These are phyloP conservation scores for Cladophialophora exuberans DNA, from an alignment of 2,329 filamentous ascomycete genomes.

Conservation along the genomic window DNA sequence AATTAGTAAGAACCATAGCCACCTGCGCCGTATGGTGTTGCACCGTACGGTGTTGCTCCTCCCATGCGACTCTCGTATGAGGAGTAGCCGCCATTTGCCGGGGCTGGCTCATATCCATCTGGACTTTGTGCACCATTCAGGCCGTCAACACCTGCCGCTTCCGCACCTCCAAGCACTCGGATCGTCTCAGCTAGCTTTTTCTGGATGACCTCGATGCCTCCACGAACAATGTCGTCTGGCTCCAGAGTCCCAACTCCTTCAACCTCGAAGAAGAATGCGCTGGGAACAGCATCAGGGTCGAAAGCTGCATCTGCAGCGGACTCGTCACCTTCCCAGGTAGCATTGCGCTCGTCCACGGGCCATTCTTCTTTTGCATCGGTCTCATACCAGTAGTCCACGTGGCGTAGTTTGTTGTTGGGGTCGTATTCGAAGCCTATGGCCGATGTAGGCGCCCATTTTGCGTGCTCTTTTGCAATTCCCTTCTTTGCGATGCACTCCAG, in stretches of 20 bases:
- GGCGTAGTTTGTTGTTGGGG: slow-evolving; percentile 91
- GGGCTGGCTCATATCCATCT: slow-evolving; percentile 50
- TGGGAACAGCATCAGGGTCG: slow-evolving; percentile 84
- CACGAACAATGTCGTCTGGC: slow-evolving; percentile 84
- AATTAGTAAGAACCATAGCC: slow-evolving; percentile 31
- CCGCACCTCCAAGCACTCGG: slow-evolving; percentile 55
- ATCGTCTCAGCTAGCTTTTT: slow-evolving; percentile 85
- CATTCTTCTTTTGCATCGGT: slow-evolving; percentile 80
- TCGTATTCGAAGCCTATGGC: slow-evolving; percentile 98
- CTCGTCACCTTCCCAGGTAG: slow-evolving; percentile 79
- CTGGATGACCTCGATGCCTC: slow-evolving; percentile 86
- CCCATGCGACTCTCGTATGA: slow-evolving; percentile 66
- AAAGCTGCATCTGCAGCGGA: slow-evolving; percentile 82
- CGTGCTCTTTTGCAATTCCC: slow-evolving; percentile 97
- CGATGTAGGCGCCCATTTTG: slow-evolving; percentile 93
- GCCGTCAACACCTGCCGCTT: slow-evolving; percentile 47
- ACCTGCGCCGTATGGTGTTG: slow-evolving; percentile 57
- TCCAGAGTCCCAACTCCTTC: slow-evolving; percentile 87
- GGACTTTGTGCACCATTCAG: slow-evolving; percentile 55
- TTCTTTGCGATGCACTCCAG: slow-evolving; percentile 95
- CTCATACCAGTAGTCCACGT: slow-evolving; percentile 95
- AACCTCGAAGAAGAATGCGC: slow-evolving; percentile 89
- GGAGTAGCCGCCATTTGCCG: slow-evolving; percentile 56
- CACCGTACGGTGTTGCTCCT: slow-evolving; percentile 60
- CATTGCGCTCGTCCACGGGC: slow-evolving; percentile 58